These are phyloP conservation scores for Pistacia atlantica DNA, from an alignment of 345 rosid species.

Conservation along the genomic window DNA sequence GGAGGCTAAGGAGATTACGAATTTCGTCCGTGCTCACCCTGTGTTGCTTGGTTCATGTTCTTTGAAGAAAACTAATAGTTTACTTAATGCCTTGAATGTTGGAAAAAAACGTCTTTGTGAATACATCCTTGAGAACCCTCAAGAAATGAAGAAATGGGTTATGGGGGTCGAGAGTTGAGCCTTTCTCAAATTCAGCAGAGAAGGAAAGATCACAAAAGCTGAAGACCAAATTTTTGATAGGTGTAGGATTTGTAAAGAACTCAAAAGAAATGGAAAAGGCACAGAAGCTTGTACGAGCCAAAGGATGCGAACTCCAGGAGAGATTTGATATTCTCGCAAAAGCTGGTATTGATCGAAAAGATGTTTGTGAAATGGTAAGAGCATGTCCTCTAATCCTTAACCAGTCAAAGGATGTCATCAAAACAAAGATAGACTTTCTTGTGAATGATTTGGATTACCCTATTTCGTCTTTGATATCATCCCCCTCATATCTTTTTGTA, in stretches of 20 bases:
- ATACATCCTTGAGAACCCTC: slow-evolving; percentile 61
- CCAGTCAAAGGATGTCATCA: slow-evolving; percentile 48
- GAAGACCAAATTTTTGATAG: slow-evolving; percentile 62
- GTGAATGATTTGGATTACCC: slow-evolving; percentile 58
- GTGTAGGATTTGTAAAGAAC: slow-evolving; percentile 58
- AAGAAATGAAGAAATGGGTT: slow-evolving; percentile 57
- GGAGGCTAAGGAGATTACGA: slow-evolving; percentile 50
- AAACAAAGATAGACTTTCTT: slow-evolving; percentile 55
- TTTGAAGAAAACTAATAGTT: slow-evolving; percentile 57
- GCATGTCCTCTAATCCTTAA: slow-evolving; percentile 69
- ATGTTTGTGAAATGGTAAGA: slow-evolving; percentile 52
- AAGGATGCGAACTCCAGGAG: slow-evolving; percentile 62
- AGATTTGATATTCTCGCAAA: slow-evolving; percentile 71
- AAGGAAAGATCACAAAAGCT: slow-evolving; percentile 29
- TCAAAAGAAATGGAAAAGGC: slow-evolving; percentile 45
- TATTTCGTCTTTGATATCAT: slow-evolving; percentile 39
- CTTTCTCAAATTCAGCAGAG: slow-evolving; percentile 37
- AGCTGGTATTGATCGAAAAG: slow-evolving; percentile 63
- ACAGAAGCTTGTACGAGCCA: slow-evolving; percentile 59
- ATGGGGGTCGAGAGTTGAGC: slow-evolving; percentile 41
- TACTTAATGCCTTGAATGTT: slow-evolving; percentile 51
- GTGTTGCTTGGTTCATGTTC: slow-evolving; percentile 52
- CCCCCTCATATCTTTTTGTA: slow-evolving; percentile 60
- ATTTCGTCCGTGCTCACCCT: slow-evolving; percentile 49
- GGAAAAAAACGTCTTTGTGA: slow-evolving; percentile 55